Evolutionary conservation across 1,139 yeast species (phyloP), one percentile per base, ranked within the genome.

Genomic region (Diutina catenulata): DNA sequence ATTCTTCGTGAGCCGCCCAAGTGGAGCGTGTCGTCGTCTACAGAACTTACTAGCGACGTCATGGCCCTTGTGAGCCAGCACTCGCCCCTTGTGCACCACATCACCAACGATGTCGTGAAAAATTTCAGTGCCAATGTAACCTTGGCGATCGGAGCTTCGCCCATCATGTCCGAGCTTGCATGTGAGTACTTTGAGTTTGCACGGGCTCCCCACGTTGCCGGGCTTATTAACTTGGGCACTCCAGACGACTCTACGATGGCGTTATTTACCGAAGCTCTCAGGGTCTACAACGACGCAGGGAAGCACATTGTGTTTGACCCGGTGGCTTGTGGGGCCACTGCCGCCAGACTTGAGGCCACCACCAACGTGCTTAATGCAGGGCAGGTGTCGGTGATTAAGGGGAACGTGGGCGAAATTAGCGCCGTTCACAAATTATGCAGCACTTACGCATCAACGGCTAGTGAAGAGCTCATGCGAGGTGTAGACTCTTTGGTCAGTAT

Each of bases 71-170:
- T 15, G 2, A 40, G 41, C 27, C 6, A n/a, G 5, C n/a, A n/a
- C 20, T 16, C 31, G 10, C 94, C 95, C 0, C 57, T 88, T 48
- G 77, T 84, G 5, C 96, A 88, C 51, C 95, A 87, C 48, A 79
- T 88, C 44, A 87, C 96, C 28, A 88, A 88, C 51, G 72, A 73
- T 41, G 96, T 88, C n/a, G 95, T 82, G 29, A 83, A 84, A 52
- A 80, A 84, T 51, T 77, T 84, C 51, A 80, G 87, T 45, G 96
- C 97, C 23, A 87, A 88, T 50, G 82, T 84, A n/a, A 76, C 93
- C 0, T 60, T 88, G 40, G 87, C 96, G 0, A 59, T 80, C 20
- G 94, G 95, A 2, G 93, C 81, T 0, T 79, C 94, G 2, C 96
- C 97, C 2, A 77, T 84, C 19, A 88, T 88, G 96, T 80, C 94